Percentiles rank a stretch among this genome's conserved stretches.
Conservation (phyloP, 139 green algal species). For the Chlamydomonas sp. region DNA sequence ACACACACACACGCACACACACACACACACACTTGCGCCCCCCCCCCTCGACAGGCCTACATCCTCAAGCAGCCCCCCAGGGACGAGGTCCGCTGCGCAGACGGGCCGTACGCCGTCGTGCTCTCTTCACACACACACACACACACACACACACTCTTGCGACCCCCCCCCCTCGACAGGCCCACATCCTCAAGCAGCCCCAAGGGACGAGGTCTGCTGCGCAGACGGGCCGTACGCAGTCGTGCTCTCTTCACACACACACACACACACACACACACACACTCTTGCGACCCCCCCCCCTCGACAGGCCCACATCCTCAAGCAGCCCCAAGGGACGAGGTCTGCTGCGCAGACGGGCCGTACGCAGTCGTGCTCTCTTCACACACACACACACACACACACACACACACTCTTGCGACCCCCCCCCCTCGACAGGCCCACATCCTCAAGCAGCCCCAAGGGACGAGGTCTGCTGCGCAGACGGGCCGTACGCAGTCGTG, state of each 20-base stretch:
- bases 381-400: not conserved
- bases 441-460: constrained; percentile 65
- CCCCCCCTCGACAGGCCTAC: constrained; percentile 45
- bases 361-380: constrained; percentile 64
- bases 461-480: constrained; percentile 70
- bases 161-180: not conserved
- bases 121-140: not conserved
- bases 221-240: too few relatives aligned
- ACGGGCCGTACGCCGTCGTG: constrained; percentile 84
- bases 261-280: too few relatives aligned
- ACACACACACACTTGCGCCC: not conserved
- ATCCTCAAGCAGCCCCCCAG: constrained; percentile 80
- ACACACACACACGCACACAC: not conserved
- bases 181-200: not conserved
- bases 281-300: not conserved
- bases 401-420: not conserved
- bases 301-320: too few relatives aligned
- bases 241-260: not conserved
- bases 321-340: constrained; percentile 86
- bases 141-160: not conserved
- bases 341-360: constrained; percentile 69
- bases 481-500: constrained; percentile 44
- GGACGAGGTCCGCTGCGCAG: constrained; percentile 70
- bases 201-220: too few relatives aligned
- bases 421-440: not conserved